Conservation (phyloP, 2,329 filamentous ascomycete genomes). For the Lachnellula occidentalis region DNA sequence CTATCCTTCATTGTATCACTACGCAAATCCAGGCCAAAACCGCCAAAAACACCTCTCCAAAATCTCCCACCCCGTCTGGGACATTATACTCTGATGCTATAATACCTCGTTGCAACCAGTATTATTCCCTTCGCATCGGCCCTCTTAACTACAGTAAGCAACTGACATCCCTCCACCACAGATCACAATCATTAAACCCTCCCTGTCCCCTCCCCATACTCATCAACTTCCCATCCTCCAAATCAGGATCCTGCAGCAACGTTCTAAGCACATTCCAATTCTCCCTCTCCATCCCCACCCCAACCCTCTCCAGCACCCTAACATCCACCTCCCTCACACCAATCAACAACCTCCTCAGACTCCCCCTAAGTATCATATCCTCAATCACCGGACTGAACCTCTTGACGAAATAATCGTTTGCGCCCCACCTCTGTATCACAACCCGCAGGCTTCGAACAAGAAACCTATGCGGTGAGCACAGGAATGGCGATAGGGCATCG, state of each 20-base stretch:
- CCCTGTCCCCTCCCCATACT: neutral
- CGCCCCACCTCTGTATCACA: constrained; percentile 20
- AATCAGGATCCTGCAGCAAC: constrained; percentile 22
- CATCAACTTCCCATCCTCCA: constrained; percentile 12
- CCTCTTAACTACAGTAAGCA: constrained; percentile 7
- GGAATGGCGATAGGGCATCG: constrained; percentile 15
- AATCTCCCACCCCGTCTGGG: no score
- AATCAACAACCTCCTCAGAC: constrained; percentile 23
- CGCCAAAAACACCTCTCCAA: no score
- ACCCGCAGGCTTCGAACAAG: constrained; percentile 17
- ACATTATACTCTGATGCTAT: neutral
- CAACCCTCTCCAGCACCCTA: neutral
- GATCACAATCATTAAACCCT: neutral
- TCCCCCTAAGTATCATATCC: constrained; percentile 26
- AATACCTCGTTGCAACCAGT: neutral
- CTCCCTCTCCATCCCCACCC: neutral
- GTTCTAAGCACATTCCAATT: constrained; percentile 14
- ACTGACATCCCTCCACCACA: constrained; percentile 8
- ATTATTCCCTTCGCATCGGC: neutral
- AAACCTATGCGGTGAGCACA: constrained; percentile 15
- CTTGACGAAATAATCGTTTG: constrained; percentile 18
- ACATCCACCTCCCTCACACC: constrained; percentile 10
- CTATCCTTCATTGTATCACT: no score
- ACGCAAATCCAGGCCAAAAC: no score
- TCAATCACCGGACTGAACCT: constrained; percentile 16